These are phyloP conservation scores for Hypoxylon cercidicola DNA, from an alignment of 495 filamentous ascomycete genomes.

Conservation along the genomic window DNA sequence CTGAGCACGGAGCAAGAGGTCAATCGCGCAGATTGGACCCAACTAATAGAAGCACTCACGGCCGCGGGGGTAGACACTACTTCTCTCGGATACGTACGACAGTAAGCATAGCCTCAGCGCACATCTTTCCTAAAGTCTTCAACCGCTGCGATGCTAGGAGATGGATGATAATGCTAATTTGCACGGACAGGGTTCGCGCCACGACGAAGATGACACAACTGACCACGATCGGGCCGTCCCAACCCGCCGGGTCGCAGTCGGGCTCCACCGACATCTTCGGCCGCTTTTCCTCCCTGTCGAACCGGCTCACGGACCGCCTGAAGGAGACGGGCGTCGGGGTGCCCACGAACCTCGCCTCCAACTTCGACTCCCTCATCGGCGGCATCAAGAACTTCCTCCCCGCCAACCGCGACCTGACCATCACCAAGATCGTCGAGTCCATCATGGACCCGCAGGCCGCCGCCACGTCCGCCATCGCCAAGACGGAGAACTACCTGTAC, in stretches of 20 bases:
- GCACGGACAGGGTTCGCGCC: conserved; percentile 77
- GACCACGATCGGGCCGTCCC: conserved; percentile 76
- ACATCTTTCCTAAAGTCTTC: background rate
- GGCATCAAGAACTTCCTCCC: conserved; percentile 99
- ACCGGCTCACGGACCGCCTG: conserved; percentile 89
- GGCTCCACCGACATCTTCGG: conserved; percentile 81
- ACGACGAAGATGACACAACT: conserved; percentile 99
- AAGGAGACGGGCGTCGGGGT: conserved; percentile 80
- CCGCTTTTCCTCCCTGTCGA: conserved; percentile 89
- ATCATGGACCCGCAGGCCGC: conserved; percentile 96
- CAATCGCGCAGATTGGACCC: conserved; percentile 79
- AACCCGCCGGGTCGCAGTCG: conserved; percentile 62
- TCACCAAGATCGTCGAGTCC: conserved; percentile 97
- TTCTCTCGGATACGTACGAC: conserved; percentile 84
- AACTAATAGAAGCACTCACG: conserved; percentile 87
- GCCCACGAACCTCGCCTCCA: conserved; percentile 73
- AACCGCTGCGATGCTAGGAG: background rate
- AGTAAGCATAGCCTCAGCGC: conserved; percentile 61
- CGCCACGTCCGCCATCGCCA: conserved; percentile 89
- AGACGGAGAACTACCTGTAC: conserved; percentile 98
- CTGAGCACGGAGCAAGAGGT: conserved; percentile 94
- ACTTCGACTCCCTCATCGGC: conserved; percentile 95
- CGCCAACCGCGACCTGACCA: conserved; percentile 91
- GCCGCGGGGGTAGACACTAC: conserved; percentile 76
- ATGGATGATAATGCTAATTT: conserved; percentile 53